phyloP scores from a whole-genome alignment of 768 basidiomycete species.

The Termitomyces sp. region DNA sequence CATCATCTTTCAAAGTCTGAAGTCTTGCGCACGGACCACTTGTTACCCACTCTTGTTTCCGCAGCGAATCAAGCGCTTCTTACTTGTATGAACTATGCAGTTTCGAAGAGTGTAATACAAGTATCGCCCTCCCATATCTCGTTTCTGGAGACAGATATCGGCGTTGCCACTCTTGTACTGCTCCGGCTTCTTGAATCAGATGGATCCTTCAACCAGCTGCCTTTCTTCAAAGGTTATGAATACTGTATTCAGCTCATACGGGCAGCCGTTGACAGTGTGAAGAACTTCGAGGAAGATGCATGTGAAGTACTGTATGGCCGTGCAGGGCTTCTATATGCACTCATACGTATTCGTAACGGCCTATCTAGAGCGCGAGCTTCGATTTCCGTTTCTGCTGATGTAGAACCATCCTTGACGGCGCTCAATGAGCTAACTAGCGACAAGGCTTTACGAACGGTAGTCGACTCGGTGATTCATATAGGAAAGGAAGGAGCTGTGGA shows the following conservation, averaged over 20 bases:
- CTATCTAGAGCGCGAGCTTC: neutral
- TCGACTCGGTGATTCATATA: constrained; percentile 39
- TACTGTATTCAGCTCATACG: constrained; percentile 19
- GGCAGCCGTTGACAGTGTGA: constrained; percentile 14
- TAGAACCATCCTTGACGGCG: neutral
- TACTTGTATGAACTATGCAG: neutral
- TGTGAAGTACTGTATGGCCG: constrained; percentile 58
- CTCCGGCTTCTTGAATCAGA: constrained; percentile 18
- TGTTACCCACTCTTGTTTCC: neutral
- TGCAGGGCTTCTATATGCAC: constrained; percentile 48
- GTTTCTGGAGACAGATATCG: constrained; percentile 36
- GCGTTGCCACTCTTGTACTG: constrained; percentile 31
- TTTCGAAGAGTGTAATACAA: neutral
- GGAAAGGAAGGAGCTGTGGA: constrained; percentile 32
- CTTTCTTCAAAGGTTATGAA: constrained; percentile 15
- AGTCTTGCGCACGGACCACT: neutral
- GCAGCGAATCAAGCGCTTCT: constrained; percentile 3
- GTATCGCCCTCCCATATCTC: constrained; percentile 18
- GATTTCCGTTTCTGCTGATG: neutral
- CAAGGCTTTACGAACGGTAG: constrained; percentile 25
- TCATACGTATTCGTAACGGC: constrained; percentile 35
- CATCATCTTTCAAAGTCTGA: constrained; percentile 2
- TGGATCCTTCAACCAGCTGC: neutral
- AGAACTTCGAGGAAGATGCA: constrained; percentile 24
- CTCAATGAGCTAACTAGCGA: constrained; percentile 27